These are phyloP conservation scores for Leccinum proximum DNA, from an alignment of 1,284 basidiomycete genomes.

Conservation along the genomic window DNA sequence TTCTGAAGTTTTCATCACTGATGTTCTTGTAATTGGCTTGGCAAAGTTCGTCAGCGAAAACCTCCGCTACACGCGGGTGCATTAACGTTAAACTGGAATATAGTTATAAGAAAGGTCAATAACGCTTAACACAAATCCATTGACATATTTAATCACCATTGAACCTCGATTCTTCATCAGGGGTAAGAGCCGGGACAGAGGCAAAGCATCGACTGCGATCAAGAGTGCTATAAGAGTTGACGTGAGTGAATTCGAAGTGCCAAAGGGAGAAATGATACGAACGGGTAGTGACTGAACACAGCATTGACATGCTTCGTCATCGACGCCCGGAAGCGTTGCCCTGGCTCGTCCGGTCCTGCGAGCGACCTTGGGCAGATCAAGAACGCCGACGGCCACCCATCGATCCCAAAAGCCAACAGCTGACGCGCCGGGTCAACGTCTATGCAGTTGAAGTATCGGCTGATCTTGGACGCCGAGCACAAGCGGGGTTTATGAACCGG, in stretches of 20 bases:
- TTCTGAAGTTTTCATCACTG: conserved; percentile 19
- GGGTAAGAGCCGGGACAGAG: conserved; percentile 13
- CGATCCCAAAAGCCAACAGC: conserved; percentile 86
- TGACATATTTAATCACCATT: conserved; percentile 6
- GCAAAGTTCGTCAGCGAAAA: conserved; percentile 20
- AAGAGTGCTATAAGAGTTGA: conserved; percentile 13
- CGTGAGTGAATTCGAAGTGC: background rate
- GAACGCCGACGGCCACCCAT: conserved; percentile 28
- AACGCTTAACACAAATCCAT: background rate
- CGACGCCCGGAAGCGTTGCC: conserved; percentile 41
- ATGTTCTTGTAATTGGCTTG: conserved; percentile 19
- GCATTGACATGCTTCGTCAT: conserved; percentile 30
- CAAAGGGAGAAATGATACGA: conserved; percentile 2
- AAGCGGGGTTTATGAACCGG: conserved; percentile 82
- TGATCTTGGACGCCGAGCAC: conserved; percentile 43
- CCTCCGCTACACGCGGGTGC: conserved; percentile 20
- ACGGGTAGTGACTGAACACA: conserved; percentile 29
- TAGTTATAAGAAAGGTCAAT: conserved; percentile 7
- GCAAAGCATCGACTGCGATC: conserved; percentile 20
- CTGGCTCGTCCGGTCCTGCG: conserved; percentile 38
- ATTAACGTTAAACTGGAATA: conserved; percentile 17
- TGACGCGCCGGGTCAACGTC: conserved; percentile 97
- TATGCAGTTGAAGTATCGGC: conserved; percentile 78
- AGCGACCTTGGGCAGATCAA: conserved; percentile 31
- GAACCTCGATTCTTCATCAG: conserved; percentile 17